A percentile compares a stretch with the other conserved stretches of the same genome.
These are phyloP conservation scores for Orbilia brochopaga DNA, from an alignment of 2,329 filamentous ascomycete genomes.

Conservation along the genomic window DNA sequence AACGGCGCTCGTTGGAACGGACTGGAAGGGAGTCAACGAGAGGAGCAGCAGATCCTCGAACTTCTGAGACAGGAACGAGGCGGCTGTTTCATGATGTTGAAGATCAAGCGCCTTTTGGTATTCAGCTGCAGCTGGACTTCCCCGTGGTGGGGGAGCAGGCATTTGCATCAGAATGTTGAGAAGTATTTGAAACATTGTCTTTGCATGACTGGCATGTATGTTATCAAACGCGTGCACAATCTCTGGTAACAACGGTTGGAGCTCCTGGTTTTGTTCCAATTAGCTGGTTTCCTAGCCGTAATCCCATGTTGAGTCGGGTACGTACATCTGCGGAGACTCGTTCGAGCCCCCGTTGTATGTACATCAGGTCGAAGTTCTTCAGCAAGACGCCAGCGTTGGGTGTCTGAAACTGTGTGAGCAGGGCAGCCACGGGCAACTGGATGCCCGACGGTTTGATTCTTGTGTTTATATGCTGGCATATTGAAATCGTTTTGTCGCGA, in stretches of 20 bases:
- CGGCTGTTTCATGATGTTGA: constrained; percentile 21
- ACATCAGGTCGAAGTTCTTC: constrained; percentile 84
- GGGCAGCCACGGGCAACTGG: constrained; percentile 75
- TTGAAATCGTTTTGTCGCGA: constrained; percentile 74
- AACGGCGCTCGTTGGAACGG: not conserved
- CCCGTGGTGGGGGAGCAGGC: constrained; percentile 29
- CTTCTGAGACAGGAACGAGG: constrained; percentile 71
- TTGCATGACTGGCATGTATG: constrained; percentile 30
- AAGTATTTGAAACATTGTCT: constrained; percentile 46
- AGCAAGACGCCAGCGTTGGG: constrained; percentile 69
- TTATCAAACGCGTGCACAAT: constrained; percentile 46
- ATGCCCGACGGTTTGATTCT: constrained; percentile 56
- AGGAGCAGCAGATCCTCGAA: constrained; percentile 79
- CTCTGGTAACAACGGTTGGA: constrained; percentile 30
- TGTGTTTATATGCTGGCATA: constrained; percentile 75
- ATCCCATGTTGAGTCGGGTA: not conserved
- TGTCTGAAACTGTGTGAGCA: constrained; percentile 89
- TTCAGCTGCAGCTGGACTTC: constrained; percentile 38
- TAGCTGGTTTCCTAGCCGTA: not conserved
- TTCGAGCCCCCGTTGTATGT: constrained; percentile 82
- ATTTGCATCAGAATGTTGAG: constrained; percentile 39
- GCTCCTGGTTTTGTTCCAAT: constrained; percentile 17
- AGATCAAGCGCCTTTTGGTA: constrained; percentile 66
- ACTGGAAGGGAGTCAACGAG: constrained; percentile 57
- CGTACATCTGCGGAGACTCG: constrained; percentile 63